Base-by-base conservation (phyloP, 2,329 filamentous ascomycete species). In the Pyricularia pennisetigena region DNA sequence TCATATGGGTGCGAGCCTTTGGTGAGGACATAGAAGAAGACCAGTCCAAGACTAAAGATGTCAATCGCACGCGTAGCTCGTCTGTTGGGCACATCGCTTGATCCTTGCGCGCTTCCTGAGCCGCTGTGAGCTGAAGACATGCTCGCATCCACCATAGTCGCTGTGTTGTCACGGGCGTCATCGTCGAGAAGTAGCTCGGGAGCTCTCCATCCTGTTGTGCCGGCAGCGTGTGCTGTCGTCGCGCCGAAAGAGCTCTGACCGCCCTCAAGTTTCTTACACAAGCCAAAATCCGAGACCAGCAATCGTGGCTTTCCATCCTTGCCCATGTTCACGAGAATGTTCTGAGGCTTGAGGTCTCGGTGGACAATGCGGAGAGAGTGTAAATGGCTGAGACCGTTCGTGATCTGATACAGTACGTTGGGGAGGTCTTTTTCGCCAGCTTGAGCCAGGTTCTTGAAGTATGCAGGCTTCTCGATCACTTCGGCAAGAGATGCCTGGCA, bases 21-120 rank as follows among this genome's bases (percentile, higher is more conserved):
- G 1, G 94, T 97, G 69, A 99, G 84, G n/a, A 98, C 94, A 77
- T 97, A 99, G 80, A 94, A 98, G 82, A 97, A 99, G n/a, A 99
- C 93, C 67, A 97, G 90, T 1, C 95, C 95, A 49, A 99, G 85
- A 0, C 94, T 97, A 80, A 99, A 99, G 29, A 99, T 97, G 76
- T 99, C 95, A 70, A 98, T 97, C 9, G 95, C 92, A 64, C 95
- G 90, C 64, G 97, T 99, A 7, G 96, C 94, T 67, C 95, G 91
- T 69, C 93, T 89, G 72, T 87, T 88, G 72, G 74, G 83, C 79
- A 82, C 80, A 23, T 87, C 85, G 14, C 86, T 82, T 32, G 29
- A 71, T 23, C 71, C 72, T 0, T 72, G 73, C 9, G 69, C 71
- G 16, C 85, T 85, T 6, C 57, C 57, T 16, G 86, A 87, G 26